Evolutionary conservation across 179 eudicot genomes (phyloP).

Genomic region (Heliamphora ciliata): DNA sequence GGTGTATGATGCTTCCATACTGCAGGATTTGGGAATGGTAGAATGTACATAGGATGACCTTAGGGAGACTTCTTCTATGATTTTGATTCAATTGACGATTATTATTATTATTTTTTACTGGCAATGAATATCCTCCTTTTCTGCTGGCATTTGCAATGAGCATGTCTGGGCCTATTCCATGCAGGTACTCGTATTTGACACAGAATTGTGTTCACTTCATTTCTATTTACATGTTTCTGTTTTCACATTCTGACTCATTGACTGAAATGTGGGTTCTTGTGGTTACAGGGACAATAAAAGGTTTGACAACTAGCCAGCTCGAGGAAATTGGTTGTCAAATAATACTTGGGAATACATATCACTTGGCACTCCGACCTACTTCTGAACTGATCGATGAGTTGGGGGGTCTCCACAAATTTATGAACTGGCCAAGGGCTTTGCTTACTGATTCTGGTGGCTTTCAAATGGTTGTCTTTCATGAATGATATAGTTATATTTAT

Average conservation of each 20-base stretch:
- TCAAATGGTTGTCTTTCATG: conserved; percentile 61
- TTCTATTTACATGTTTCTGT: neutral
- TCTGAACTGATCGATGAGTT: conserved; percentile 78
- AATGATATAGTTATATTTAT: neutral
- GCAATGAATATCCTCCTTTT: neutral
- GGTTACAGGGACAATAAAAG: conserved; percentile 70
- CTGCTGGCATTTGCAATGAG: conserved; percentile 7
- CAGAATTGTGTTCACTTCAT: neutral
- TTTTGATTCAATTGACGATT: neutral
- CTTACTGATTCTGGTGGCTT: conserved; percentile 96
- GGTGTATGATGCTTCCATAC: neutral
- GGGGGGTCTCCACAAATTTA: conserved; percentile 85
- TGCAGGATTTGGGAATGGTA: too few species aligned
- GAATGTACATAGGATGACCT: too few species aligned
- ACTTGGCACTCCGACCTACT: conserved; percentile 84
- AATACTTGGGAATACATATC: conserved; percentile 86
- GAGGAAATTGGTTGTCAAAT: conserved; percentile 94
- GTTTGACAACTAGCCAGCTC: conserved; percentile 71
- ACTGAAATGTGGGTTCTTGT: conserved; percentile 16
- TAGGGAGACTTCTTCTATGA: too few species aligned
- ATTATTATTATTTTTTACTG: neutral
- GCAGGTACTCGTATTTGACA: neutral
- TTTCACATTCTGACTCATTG: neutral
- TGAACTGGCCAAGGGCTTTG: conserved; percentile 90
- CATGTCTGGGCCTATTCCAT: conserved; percentile 2